phyloP scores from a whole-genome alignment of 805 yeast species.

The Torulaspora delbrueckii region DNA sequence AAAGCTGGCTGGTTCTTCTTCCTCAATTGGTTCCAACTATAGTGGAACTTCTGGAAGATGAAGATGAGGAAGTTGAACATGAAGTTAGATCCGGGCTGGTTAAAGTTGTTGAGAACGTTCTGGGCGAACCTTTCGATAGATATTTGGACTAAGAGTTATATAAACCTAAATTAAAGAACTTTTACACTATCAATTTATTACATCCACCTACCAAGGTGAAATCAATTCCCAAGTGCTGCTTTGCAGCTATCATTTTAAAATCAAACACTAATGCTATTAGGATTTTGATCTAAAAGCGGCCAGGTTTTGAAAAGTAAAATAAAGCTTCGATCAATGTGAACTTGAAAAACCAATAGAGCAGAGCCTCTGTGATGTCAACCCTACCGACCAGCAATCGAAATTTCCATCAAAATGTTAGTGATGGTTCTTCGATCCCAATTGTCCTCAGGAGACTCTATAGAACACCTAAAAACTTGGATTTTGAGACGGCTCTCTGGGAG shows the following conservation, averaged over 20 bases:
- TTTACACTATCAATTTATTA: not conserved
- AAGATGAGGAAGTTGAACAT: slow-evolving; percentile 85
- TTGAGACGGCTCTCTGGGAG: slow-evolving; percentile 93
- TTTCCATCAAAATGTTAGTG: slow-evolving; percentile 6
- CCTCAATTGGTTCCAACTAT: slow-evolving; percentile 95
- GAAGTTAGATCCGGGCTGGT: slow-evolving; percentile 90
- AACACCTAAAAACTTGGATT: slow-evolving; percentile 72
- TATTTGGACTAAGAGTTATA: slow-evolving; percentile 45
- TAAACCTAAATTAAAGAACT: not conserved
- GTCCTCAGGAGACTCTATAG: slow-evolving; percentile 48
- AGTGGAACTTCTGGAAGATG: slow-evolving; percentile 93
- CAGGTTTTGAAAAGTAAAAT: not conserved
- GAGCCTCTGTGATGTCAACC: slow-evolving; percentile 2
- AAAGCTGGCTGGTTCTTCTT: slow-evolving; percentile 82
- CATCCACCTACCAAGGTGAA: too few relatives aligned
- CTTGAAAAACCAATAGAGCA: too few relatives aligned
- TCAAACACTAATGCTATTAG: too few relatives aligned
- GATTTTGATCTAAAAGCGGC: not conserved
- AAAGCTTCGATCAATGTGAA: too few relatives aligned
- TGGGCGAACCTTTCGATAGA: slow-evolving; percentile 92
- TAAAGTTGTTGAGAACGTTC: slow-evolving; percentile 81
- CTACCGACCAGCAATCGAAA: slow-evolving; percentile 9
- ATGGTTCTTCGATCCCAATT: slow-evolving; percentile 26
- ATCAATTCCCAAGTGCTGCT: too few relatives aligned
- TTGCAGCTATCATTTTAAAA: too few relatives aligned